Conservation (phyloP, 768 basidiomycete genomes). For the Agaricus blazei region DNA sequence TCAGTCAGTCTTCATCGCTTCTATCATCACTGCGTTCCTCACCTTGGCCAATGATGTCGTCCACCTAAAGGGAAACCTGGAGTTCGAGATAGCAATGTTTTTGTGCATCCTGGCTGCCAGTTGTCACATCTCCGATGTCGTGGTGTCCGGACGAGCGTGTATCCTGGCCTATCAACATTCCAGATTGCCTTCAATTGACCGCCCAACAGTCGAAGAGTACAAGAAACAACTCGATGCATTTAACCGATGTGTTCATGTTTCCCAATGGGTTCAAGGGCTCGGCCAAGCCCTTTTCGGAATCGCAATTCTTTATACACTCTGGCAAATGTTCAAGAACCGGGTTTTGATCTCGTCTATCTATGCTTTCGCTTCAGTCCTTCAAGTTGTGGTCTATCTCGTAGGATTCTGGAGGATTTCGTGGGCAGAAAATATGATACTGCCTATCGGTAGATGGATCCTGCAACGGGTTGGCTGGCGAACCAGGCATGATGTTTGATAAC, state of each 20-base stretch:
- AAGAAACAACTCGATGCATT: neutral
- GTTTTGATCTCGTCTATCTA: neutral
- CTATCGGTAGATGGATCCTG: neutral
- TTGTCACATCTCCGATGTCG: neutral
- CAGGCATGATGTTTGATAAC: too few species aligned
- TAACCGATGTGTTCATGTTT: neutral
- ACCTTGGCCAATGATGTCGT: neutral
- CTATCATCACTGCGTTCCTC: neutral
- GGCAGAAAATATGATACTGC: neutral
- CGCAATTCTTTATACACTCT: neutral
- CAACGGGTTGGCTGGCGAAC: too few species aligned
- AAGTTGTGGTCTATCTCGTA: neutral
- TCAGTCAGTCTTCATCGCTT: conserved; percentile 1
- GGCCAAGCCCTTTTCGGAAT: neutral
- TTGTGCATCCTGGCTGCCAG: neutral
- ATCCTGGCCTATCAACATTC: neutral
- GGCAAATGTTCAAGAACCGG: neutral
- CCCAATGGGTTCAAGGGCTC: neutral
- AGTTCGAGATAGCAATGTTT: neutral
- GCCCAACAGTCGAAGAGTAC: neutral
- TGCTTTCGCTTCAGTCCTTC: neutral
- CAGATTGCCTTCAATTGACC: neutral
- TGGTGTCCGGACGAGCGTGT: conserved; percentile 1
- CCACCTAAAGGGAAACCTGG: neutral
- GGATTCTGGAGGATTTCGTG: conserved; percentile 1